A percentile compares a stretch with the other conserved stretches of the same genome.
phyloP scores from a whole-genome alignment of 2,329 filamentous ascomycete species.

The Botryotinia narcissicola region DNA sequence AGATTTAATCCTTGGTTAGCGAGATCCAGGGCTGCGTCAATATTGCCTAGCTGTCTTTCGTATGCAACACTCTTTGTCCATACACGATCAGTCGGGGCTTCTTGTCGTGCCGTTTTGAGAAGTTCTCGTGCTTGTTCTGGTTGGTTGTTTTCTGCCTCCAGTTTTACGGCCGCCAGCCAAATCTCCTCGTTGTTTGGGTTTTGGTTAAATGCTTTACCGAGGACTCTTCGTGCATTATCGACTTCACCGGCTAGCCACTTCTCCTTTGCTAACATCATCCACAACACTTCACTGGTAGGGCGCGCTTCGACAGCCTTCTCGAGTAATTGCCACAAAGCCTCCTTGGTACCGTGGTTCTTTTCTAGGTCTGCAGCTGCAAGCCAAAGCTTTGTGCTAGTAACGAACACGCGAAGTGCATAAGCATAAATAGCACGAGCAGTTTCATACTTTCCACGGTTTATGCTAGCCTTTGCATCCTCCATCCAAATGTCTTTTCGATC shows the following conservation, averaged over 20 bases:
- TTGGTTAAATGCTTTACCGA: conserved; percentile 88
- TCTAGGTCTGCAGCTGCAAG: conserved; percentile 88
- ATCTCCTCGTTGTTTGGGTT: conserved; percentile 98
- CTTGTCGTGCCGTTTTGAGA: conserved; percentile 75
- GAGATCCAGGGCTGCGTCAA: conserved; percentile 79
- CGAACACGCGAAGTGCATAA: conserved; percentile 85
- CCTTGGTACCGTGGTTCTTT: conserved; percentile 80
- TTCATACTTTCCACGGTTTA: conserved; percentile 77
- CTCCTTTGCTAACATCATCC: conserved; percentile 95
- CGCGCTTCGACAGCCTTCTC: conserved; percentile 94
- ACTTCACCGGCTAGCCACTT: conserved; percentile 88
- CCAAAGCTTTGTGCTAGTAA: conserved; percentile 85
- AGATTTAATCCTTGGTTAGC: conserved; percentile 81
- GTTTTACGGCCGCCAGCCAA: conserved; percentile 92
- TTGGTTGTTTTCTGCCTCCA: conserved; percentile 87
- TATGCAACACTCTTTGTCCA: conserved; percentile 97
- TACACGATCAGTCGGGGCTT: conserved; percentile 91
- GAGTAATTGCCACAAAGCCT: conserved; percentile 78
- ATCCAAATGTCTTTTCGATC: conserved; percentile 95
- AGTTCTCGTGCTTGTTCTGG: conserved; percentile 79
- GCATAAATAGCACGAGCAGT: conserved; percentile 93
- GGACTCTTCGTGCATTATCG: conserved; percentile 79
- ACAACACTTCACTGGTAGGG: conserved; percentile 84
- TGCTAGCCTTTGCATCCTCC: conserved; percentile 83
- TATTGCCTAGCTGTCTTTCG: conserved; percentile 78